phyloP scores from a whole-genome alignment of 495 filamentous ascomycete genomes.

The Neurospora sp. region DNA sequence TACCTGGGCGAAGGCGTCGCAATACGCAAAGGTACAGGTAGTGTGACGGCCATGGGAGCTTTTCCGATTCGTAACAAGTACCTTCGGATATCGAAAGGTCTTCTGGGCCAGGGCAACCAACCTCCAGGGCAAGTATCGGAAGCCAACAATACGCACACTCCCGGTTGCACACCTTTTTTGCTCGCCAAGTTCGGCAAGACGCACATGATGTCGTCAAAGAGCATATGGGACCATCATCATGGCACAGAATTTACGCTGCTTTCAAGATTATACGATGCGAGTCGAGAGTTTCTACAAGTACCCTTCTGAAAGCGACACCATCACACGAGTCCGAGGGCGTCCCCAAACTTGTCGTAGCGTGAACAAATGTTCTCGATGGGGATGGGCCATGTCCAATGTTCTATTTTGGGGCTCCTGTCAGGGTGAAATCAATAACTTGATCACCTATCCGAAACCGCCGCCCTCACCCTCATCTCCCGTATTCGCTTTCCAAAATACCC shows the following conservation, averaged over 20 bases:
- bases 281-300: not conserved
- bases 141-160: not conserved
- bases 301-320: not conserved
- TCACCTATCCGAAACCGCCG: not conserved
- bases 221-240: not conserved
- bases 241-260: not conserved
- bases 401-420: not conserved
- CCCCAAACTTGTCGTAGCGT: not conserved
- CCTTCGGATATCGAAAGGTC: not conserved
- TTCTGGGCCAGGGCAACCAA: not conserved
- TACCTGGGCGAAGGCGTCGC: not conserved
- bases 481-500: not conserved
- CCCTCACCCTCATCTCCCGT: not conserved
- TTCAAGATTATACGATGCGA: not conserved
- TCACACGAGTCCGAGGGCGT: not conserved
- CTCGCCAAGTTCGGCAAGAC: not conserved
- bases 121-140: not conserved
- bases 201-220: not conserved
- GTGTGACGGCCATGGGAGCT: not conserved
- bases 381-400: not conserved
- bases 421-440: not conserved
- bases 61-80: not conserved
- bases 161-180: not conserved
- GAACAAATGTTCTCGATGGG: not conserved
- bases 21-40: not conserved